Evolutionary conservation across 2,329 filamentous ascomycete genomes (phyloP).

Genomic region (Exophiala spinifera): DNA sequence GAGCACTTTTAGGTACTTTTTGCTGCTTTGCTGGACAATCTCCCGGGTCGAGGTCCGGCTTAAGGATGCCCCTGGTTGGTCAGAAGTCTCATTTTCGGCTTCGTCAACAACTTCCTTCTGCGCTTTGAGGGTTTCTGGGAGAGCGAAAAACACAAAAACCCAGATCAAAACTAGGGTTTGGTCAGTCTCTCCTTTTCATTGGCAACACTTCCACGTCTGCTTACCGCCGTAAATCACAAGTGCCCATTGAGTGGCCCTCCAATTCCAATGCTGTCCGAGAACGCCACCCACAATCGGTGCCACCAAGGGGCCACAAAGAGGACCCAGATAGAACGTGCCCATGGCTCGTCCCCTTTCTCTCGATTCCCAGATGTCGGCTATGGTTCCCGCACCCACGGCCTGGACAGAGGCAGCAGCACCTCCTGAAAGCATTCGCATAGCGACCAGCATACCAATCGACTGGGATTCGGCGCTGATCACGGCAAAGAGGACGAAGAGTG

Average conservation of each 20-base stretch:
- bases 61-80: slow-evolving; percentile 31
- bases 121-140: slow-evolving; percentile 43
- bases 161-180: slow-evolving; percentile 33
- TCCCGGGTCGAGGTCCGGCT: slow-evolving; percentile 60
- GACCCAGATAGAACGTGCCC: slow-evolving; percentile 78
- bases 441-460: slow-evolving; percentile 72
- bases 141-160: slow-evolving; percentile 41
- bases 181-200: slow-evolving; percentile 3
- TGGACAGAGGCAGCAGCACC: slow-evolving; percentile 78
- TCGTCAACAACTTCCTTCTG: slow-evolving; percentile 35
- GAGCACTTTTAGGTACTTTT: slow-evolving; percentile 50
- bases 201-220: neutral
- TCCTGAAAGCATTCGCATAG: slow-evolving; percentile 70
- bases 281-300: slow-evolving; percentile 74
- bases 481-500: slow-evolving; percentile 68
- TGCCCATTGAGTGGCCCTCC: slow-evolving; percentile 78
- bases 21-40: slow-evolving; percentile 58
- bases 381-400: slow-evolving; percentile 77
- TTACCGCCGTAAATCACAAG: slow-evolving; percentile 63
- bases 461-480: slow-evolving; percentile 65
- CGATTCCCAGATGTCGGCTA: slow-evolving; percentile 75
- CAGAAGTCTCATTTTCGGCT: slow-evolving; percentile 26
- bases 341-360: slow-evolving; percentile 73
- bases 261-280: slow-evolving; percentile 65
- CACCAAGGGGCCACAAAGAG: slow-evolving; percentile 69